Base-by-base conservation (phyloP, 2,329 filamentous ascomycete genomes). In the Emmonsia crescens region DNA sequence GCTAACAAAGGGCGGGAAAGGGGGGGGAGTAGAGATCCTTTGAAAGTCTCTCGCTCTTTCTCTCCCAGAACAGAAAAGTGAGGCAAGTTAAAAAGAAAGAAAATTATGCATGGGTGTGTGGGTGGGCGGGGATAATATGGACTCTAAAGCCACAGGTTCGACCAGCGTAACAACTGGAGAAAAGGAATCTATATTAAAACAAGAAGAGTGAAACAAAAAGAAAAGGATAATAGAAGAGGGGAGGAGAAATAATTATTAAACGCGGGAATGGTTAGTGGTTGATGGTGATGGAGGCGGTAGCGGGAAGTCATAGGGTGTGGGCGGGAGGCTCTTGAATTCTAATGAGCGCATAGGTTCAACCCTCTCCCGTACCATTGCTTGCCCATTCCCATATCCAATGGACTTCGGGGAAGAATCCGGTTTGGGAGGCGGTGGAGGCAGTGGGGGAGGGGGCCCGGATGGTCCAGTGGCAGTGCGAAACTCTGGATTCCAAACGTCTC, bases 391-490 rank as follows among this genome's bases (percentile, higher is more conserved):
- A 44, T 64, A 57, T 31, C 55, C 51, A 40, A 42, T 33, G 12
- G n/a, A 16, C 24, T 57, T 57, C 24, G 58, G 46, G 56, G 61
- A 38, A 27, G 55, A 42, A 42, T 65, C 61, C 14, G 58, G 24
- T 52, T 57, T 61, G 21, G 63, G 62, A n/a, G 63, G 64, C 5
- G 64, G 65, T 33, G 63, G 60, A 29, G 62, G 61, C 38, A 57
- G 55, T 57, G 46, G 56, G 10, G 64, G 64, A 12, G 64, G 62
- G 2, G 64, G 64, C 6, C 64, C 61, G 21, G 64, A 42, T 19
- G 64, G 59, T 40, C 52, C 48, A 2, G 49, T 60, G 8, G 57
- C 60, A 5, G 62, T 64, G 14, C 65, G 65, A 40, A 66, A 63
- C 16, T 60, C 62, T 19, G 57, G 33, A 44, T 60, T 60, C 57